Evolutionary conservation across 441 rosid genomes (phyloP).

Genomic region (Adansonia grandidieri): DNA sequence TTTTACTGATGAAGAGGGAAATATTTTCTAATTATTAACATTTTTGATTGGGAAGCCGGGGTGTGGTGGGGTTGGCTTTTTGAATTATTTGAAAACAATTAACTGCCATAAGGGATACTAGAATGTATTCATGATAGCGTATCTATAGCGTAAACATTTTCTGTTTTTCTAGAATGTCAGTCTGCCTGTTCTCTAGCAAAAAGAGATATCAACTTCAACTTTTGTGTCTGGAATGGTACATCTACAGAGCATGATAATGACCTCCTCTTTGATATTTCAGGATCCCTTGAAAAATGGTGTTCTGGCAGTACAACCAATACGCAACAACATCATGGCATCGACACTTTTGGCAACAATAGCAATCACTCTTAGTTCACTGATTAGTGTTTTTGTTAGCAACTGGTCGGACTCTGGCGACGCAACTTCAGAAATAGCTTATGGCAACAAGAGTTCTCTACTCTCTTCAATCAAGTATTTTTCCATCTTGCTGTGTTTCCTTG

Average conservation of each 20-base stretch:
- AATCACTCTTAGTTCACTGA: conserved; percentile 83
- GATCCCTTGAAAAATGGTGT: conserved; percentile 85
- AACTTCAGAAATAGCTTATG: conserved; percentile 52
- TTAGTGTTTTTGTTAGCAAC: conserved; percentile 81
- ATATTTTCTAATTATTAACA: not conserved
- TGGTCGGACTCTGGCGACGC: conserved; percentile 50
- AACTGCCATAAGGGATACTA: not conserved
- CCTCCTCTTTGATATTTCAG: conserved; percentile 38
- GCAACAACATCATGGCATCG: conserved; percentile 96
- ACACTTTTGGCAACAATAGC: conserved; percentile 86
- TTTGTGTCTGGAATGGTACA: not conserved
- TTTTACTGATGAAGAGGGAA: not conserved
- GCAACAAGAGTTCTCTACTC: conserved; percentile 53
- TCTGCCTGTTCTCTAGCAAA: not conserved
- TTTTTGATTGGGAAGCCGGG: not conserved
- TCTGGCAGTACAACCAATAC: conserved; percentile 79
- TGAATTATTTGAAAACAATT: not conserved
- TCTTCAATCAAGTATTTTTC: conserved; percentile 81
- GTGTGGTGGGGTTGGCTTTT: not conserved
- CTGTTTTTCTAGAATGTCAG: not conserved
- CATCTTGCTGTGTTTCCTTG: conserved; percentile 77
- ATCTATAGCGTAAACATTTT: not conserved
- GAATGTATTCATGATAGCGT: not conserved
- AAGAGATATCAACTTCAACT: not conserved
- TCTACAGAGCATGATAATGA: not conserved